phyloP scores from a whole-genome alignment of 2,329 filamentous ascomycete species.

The Verticillium nonalfalfae region DNA sequence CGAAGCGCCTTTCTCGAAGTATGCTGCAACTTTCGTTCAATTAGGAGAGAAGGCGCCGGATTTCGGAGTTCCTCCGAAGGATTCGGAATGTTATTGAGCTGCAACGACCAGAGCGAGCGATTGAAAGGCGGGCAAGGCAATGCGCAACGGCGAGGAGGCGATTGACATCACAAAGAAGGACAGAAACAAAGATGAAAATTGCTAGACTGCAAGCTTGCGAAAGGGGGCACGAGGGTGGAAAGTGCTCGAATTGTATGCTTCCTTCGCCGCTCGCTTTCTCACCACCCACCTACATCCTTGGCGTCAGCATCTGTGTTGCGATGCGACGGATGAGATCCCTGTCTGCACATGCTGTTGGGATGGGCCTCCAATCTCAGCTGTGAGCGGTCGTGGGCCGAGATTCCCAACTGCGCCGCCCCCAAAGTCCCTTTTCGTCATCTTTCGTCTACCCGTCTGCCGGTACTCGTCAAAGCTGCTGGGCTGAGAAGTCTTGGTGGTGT shows the following conservation, averaged over 20 bases:
- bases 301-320: background rate
- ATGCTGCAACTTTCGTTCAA: too few relatives aligned
- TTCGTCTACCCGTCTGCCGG: background rate
- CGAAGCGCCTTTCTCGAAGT: background rate
- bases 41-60: background rate
- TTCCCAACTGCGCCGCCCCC: background rate
- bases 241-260: background rate
- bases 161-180: background rate
- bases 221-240: background rate
- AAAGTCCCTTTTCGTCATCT: background rate
- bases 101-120: background rate
- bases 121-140: background rate
- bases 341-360: background rate
- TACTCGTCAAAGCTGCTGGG: background rate
- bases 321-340: background rate
- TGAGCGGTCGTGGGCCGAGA: background rate
- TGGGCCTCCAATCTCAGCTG: background rate
- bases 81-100: background rate
- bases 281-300: background rate
- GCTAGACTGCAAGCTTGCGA: background rate
- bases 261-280: background rate
- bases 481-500: background rate
- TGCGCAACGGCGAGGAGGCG: background rate
- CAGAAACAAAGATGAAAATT: background rate
- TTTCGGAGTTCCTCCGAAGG: background rate